These are phyloP conservation scores for Pestalotiopsis sp. DNA, from an alignment of 2,329 filamentous ascomycete genomes.

Conservation along the genomic window DNA sequence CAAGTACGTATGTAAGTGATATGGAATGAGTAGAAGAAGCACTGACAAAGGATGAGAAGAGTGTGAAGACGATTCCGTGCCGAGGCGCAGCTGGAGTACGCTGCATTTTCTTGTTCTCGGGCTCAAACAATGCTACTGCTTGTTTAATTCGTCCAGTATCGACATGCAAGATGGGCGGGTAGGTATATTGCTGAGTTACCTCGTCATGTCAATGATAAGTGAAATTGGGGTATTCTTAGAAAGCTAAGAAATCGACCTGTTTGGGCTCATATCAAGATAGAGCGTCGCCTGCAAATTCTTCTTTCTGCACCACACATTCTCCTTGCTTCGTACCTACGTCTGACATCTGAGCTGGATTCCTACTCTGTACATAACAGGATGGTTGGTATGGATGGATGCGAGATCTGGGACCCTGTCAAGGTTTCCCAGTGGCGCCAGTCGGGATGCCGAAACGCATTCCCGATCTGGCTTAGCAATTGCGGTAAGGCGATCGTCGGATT, in stretches of 20 bases:
- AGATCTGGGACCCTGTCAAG: neutral
- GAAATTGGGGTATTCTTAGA: no score
- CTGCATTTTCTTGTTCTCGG: neutral
- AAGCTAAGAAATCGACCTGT: no score
- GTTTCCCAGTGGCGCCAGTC: neutral
- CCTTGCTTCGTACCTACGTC: neutral
- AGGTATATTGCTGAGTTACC: neutral
- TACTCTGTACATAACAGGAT: neutral
- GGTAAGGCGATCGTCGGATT: neutral
- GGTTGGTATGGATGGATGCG: neutral
- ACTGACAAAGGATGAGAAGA: neutral
- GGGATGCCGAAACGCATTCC: conserved; percentile 5
- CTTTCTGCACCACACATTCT: neutral
- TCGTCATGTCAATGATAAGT: no score
- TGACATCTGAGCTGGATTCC: neutral
- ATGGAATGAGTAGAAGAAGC: neutral
- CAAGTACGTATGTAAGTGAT: neutral
- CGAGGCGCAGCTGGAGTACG: neutral
- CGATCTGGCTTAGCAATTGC: neutral
- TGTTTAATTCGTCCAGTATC: neutral
- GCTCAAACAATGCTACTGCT: neutral
- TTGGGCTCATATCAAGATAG: no score
- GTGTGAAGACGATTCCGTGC: neutral
- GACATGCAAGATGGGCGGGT: neutral
- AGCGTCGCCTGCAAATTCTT: neutral